A percentile compares a stretch with the other conserved stretches of the same genome.
phyloP scores from a whole-genome alignment of 2,329 filamentous ascomycete genomes.

The Pseudogymnoascus sp. region DNA sequence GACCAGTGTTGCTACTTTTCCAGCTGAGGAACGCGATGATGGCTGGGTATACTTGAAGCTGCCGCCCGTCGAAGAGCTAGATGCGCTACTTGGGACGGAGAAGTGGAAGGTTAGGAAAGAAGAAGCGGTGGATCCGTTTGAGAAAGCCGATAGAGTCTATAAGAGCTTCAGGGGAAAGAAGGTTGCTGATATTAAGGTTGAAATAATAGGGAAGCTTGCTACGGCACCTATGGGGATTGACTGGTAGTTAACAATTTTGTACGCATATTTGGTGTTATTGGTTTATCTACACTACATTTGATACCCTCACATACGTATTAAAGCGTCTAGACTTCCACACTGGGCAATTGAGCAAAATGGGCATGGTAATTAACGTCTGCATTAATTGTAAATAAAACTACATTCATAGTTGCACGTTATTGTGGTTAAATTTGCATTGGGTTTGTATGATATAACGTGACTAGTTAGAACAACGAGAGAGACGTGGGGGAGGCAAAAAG shows the following conservation, averaged over 20 bases:
- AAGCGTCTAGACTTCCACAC: background rate
- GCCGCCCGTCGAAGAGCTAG: slow-evolving; percentile 72
- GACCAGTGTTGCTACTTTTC: slow-evolving; percentile 77
- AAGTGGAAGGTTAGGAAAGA: slow-evolving; percentile 76
- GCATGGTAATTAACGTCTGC: background rate
- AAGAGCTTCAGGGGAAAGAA: background rate
- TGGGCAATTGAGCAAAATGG: background rate
- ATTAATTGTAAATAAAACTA: too few species aligned
- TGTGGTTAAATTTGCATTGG: too few species aligned
- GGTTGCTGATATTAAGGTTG: background rate
- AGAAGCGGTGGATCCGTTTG: slow-evolving; percentile 30
- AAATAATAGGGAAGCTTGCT: slow-evolving; percentile 1
- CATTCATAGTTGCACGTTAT: too few species aligned
- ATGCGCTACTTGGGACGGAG: slow-evolving; percentile 66
- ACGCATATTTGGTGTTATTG: background rate
- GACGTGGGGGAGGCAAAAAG: background rate
- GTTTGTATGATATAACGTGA: background rate
- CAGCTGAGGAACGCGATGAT: slow-evolving; percentile 64
- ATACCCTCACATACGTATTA: background rate
- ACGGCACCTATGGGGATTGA: background rate
- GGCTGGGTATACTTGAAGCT: slow-evolving; percentile 74
- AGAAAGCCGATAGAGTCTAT: slow-evolving; percentile 25
- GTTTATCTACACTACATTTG: background rate
- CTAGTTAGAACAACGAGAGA: background rate
- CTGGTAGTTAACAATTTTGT: background rate